Evolutionary conservation across 352 stramenopile genomes (phyloP).

Genomic region (Pythium aristosporum): DNA sequence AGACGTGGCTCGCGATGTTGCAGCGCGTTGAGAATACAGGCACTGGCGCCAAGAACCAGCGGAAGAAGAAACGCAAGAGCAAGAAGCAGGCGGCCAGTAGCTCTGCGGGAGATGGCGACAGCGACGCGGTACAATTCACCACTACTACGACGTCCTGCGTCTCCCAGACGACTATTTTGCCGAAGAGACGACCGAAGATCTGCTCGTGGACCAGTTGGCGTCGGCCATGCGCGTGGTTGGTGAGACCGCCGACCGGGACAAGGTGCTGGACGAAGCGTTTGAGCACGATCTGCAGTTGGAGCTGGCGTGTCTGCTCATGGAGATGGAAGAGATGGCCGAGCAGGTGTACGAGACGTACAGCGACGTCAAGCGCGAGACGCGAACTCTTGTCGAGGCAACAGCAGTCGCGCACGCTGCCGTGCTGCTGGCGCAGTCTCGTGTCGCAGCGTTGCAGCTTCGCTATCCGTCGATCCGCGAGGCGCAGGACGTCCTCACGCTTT

Average conservation of each 20-base stretch:
- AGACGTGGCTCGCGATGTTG: slow-evolving; percentile 1
- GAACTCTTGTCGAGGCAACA: slow-evolving; percentile 6
- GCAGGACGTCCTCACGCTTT: slow-evolving; percentile 2
- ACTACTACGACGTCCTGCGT: slow-evolving; percentile 16
- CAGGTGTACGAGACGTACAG: slow-evolving; percentile 7
- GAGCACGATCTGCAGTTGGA: slow-evolving; percentile 5
- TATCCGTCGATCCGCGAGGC: slow-evolving; percentile 6
- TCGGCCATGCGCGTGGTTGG: neutral
- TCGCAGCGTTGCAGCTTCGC: neutral
- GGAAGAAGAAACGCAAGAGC: neutral
- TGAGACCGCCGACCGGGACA: neutral
- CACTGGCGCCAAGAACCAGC: neutral
- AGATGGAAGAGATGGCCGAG: slow-evolving; percentile 11
- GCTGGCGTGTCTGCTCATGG: slow-evolving; percentile 12
- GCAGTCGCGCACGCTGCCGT: slow-evolving; percentile 1
- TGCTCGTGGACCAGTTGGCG: neutral
- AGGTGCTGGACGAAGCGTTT: slow-evolving; percentile 6
- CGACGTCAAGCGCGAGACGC: slow-evolving; percentile 9
- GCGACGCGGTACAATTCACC: neutral
- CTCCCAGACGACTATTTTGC: slow-evolving; percentile 13
- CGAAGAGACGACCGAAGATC: too few species aligned
- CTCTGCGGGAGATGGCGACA: too few species aligned
- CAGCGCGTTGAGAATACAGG: neutral
- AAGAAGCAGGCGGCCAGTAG: neutral
- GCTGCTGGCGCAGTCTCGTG: neutral